Conservation (phyloP, 2,329 filamentous ascomycete species). For the Neofusicoccum ribis region DNA sequence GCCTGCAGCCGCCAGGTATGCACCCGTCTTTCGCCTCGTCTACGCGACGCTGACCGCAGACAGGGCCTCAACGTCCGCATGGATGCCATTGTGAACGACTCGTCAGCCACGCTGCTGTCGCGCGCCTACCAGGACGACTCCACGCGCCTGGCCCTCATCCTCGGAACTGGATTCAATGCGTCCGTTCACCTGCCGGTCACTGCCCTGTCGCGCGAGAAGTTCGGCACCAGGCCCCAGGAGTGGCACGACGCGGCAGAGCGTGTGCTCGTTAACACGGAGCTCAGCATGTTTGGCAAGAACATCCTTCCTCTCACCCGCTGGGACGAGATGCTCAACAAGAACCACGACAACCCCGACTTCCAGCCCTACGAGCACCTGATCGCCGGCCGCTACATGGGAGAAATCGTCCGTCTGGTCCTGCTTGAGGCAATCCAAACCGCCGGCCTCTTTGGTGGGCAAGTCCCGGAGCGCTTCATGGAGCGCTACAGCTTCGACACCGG, state of each 20-base stretch:
- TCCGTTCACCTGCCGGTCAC: constrained; percentile 61
- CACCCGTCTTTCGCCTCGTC: constrained; percentile 11
- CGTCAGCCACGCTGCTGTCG: constrained; percentile 61
- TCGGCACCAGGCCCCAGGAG: constrained; percentile 53
- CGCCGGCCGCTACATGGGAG: constrained; percentile 63
- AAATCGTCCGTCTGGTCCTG: constrained; percentile 62
- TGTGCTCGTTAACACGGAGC: constrained; percentile 65
- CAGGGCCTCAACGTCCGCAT: constrained; percentile 58
- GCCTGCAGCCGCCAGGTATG: constrained; percentile 55
- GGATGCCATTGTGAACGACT: constrained; percentile 65
- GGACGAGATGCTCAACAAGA: constrained; percentile 61
- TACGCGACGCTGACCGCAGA: constrained; percentile 23
- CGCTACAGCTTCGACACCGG: constrained; percentile 62
- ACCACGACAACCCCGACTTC: constrained; percentile 60
- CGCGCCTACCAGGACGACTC: constrained; percentile 62
- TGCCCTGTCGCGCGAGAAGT: constrained; percentile 57
- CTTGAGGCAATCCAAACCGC: constrained; percentile 59
- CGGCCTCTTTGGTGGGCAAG: constrained; percentile 57
- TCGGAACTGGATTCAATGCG: constrained; percentile 66
- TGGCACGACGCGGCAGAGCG: constrained; percentile 60
- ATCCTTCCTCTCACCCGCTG: constrained; percentile 61
- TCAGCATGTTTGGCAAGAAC: constrained; percentile 65
- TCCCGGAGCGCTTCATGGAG: constrained; percentile 57
- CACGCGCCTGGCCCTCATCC: constrained; percentile 63
- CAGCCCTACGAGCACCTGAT: constrained; percentile 67